These are phyloP conservation scores for Acer negundo DNA, from an alignment of 345 rosid genomes.

Conservation along the genomic window DNA sequence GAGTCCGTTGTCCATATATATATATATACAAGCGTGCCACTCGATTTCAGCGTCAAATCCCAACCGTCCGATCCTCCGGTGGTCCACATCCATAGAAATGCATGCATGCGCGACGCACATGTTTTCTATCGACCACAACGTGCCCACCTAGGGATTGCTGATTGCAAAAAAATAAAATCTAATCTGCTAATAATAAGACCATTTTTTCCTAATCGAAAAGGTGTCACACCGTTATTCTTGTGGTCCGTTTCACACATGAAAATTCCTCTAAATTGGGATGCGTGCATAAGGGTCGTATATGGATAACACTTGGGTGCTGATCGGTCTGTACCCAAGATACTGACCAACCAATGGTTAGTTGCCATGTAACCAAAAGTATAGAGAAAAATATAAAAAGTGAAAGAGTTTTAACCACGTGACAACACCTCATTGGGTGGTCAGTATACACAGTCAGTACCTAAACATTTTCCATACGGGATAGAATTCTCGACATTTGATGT, in stretches of 20 bases:
- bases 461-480: too few relatives aligned
- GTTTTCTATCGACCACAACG: constrained; percentile 32
- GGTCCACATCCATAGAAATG: constrained; percentile 38
- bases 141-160: constrained; percentile 32
- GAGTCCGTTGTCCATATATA: background rate
- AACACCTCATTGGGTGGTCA: too few relatives aligned
- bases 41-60: constrained; percentile 43
- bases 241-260: background rate
- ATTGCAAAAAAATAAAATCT: background rate
- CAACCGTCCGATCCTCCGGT: constrained; percentile 37
- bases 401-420: too few relatives aligned
- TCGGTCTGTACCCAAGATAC: too few relatives aligned
- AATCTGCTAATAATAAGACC: background rate
- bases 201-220: background rate
- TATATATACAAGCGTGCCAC: constrained; percentile 41
- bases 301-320: too few relatives aligned
- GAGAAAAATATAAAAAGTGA: too few relatives aligned
- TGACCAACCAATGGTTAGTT: too few relatives aligned
- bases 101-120: constrained; percentile 32
- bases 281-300: constrained; percentile 17
- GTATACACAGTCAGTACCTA: too few relatives aligned
- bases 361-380: too few relatives aligned
- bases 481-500: too few relatives aligned
- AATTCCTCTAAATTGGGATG: constrained; percentile 2
- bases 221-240: background rate